Percentiles rank a stretch among this genome's conserved stretches.
Conservation (phyloP, 2,329 filamentous ascomycete genomes). For the Clarireedia paspali region DNA sequence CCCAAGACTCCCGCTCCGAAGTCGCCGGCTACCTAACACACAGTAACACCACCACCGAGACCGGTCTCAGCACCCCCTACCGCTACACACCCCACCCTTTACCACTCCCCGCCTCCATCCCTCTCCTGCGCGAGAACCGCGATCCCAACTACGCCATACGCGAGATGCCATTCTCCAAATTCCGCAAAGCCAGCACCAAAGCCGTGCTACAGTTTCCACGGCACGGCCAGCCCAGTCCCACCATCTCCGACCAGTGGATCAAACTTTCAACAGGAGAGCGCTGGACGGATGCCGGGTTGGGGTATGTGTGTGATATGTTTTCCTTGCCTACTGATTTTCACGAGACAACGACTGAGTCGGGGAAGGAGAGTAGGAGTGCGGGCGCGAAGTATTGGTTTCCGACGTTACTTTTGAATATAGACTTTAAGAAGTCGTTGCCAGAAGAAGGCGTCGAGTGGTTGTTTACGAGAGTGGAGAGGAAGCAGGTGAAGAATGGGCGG, state of each 20-base stretch:
- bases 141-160: constrained; percentile 38
- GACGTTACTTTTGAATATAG: constrained; percentile 66
- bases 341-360: background rate
- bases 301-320: constrained; percentile 61
- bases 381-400: constrained; percentile 30
- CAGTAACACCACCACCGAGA: constrained; percentile 50
- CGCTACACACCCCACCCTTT: constrained; percentile 40
- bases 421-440: constrained; percentile 67
- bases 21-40: constrained; percentile 59
- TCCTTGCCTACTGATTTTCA: constrained; percentile 24
- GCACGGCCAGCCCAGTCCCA: constrained; percentile 33
- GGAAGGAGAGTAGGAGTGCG: constrained; percentile 25
- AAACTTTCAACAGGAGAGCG: constrained; percentile 47
- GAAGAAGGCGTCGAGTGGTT: constrained; percentile 65
- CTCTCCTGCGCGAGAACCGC: constrained; percentile 34
- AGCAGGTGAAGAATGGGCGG: constrained; percentile 61
- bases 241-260: constrained; percentile 58
- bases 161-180: constrained; percentile 20
- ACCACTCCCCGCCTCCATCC: constrained; percentile 32
- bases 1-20: constrained; percentile 49
- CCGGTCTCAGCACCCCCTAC: constrained; percentile 48
- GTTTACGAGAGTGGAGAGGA: constrained; percentile 55
- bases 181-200: constrained; percentile 34
- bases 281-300: constrained; percentile 58
- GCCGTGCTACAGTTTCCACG: constrained; percentile 46